Evolutionary conservation across 2,329 filamentous ascomycete species (phyloP), one percentile per base, ranked within the genome.

Genomic region (Didymella pomorum): DNA sequence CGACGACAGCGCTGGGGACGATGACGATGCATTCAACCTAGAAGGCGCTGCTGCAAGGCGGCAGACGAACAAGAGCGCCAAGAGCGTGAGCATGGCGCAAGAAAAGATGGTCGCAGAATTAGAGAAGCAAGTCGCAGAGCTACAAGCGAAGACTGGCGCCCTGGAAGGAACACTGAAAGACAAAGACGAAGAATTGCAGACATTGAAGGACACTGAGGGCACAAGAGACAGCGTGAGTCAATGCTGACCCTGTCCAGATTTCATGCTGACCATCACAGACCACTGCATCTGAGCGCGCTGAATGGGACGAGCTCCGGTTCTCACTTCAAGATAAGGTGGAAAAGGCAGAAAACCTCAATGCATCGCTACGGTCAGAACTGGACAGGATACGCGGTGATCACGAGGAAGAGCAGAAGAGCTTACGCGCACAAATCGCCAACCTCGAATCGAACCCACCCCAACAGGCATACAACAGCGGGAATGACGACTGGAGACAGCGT

Each of bases 301-400:
- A 92, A 72, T 92, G 86, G 85, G 82, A 86, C 18, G 84, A 89
- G 51, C 71, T 91, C 29, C 87, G 87, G 45, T 77, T 82, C 39
- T 83, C 86, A 31, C 81, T 97, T 31, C 92, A 96, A 75, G 84
- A 81, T 63, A 92, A 90, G 76, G 81, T 97, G 26, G 82, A 86
- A 5, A 86, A 93, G 66, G 89, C 90, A 2, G 87, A 93, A 72
- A 87, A 83, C 56, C 79, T 94, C n/a, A 95, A 93, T 67, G 86
- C 87, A n/a, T 88, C 88, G 2, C 80, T 98, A 54, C 89, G 91
- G 71, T 83, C 88, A 44, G 92, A 97, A 72, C 81, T 98, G 28
- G 89, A 95, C 47, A 86, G 86, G 49, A 79, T 94, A 59, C 87
- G 89, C 58, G 83, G 83, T 46, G 87, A 92, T 39, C 90, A 93